These are phyloP conservation scores for Urtica urens DNA, from an alignment of 306 rosid genomes.

Conservation along the genomic window DNA sequence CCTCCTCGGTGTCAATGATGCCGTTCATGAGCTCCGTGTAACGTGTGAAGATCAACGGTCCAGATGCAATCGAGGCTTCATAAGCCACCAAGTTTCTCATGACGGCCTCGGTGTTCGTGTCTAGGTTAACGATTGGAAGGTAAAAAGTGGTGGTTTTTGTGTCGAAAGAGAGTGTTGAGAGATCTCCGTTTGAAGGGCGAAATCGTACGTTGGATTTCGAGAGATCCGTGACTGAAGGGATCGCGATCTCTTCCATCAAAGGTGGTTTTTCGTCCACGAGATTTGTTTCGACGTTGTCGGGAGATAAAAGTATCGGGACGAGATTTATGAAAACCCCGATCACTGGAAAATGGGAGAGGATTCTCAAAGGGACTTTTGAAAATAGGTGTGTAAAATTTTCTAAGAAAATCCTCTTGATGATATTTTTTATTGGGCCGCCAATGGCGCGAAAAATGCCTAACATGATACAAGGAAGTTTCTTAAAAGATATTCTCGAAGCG, in stretches of 20 bases:
- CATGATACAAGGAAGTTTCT: slow-evolving; percentile 15
- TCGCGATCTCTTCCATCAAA: background rate
- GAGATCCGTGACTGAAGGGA: background rate
- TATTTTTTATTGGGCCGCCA: slow-evolving; percentile 25
- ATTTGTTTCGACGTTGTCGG: background rate
- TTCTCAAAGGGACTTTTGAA: slow-evolving; percentile 46
- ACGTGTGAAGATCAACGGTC: background rate
- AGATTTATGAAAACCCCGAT: slow-evolving; percentile 28
- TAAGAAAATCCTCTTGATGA: slow-evolving; percentile 31
- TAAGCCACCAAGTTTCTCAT: slow-evolving; percentile 1
- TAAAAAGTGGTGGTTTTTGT: background rate
- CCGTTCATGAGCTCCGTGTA: slow-evolving; percentile 4
- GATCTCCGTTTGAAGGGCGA: background rate
- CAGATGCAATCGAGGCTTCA: background rate
- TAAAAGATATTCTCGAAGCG: slow-evolving; percentile 14
- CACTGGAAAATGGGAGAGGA: slow-evolving; percentile 42
- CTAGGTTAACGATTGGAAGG: background rate
- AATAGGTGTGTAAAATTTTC: slow-evolving; percentile 31
- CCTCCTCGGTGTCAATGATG: slow-evolving; percentile 6
- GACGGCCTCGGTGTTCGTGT: background rate
- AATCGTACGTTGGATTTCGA: background rate
- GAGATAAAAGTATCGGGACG: background rate
- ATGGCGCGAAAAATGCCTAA: slow-evolving; percentile 37
- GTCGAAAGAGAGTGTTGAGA: background rate
- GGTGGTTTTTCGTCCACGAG: background rate